A percentile compares a stretch with the other conserved stretches of the same genome.
Conservation (phyloP, 495 filamentous ascomycete species). For the Tuber calosporum region DNA sequence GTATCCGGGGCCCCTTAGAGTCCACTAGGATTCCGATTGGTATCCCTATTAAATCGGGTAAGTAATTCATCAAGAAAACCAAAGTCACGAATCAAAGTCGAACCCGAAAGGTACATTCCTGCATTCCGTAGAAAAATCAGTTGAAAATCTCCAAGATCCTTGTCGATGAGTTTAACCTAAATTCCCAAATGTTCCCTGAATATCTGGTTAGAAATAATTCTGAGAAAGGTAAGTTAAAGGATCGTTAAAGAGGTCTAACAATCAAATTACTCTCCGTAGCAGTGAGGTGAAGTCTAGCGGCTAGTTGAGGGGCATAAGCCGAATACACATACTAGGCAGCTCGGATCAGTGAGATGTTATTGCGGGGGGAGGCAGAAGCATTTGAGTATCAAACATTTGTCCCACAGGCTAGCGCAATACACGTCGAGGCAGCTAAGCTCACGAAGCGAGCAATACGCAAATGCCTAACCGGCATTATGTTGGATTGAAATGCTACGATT, state of each 20-base stretch:
- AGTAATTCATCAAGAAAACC: background rate
- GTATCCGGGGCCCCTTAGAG: constrained; percentile 67
- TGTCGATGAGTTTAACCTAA: constrained; percentile 63
- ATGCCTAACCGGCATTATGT: constrained; percentile 26
- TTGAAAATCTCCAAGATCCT: constrained; percentile 3
- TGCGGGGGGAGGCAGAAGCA: constrained; percentile 13
- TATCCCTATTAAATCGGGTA: constrained; percentile 53
- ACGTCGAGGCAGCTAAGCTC: constrained; percentile 58
- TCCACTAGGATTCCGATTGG: constrained; percentile 85
- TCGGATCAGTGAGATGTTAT: constrained; percentile 15
- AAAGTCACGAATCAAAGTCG: background rate
- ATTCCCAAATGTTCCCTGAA: constrained; percentile 77
- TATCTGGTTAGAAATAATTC: background rate
- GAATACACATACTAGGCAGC: constrained; percentile 85
- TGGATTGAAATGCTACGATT: background rate
- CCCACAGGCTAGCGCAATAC: constrained; percentile 81
- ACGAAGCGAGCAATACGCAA: constrained; percentile 36
- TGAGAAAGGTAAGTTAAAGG: background rate
- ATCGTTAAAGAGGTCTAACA: constrained; percentile 47
- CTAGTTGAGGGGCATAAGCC: constrained; percentile 95
- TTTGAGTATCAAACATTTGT: constrained; percentile 64
- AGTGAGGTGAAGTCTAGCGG: constrained; percentile 72
- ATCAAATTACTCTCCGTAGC: constrained; percentile 88
- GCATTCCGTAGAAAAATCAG: constrained; percentile 28
- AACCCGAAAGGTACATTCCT: constrained; percentile 39